Evolutionary conservation across 768 basidiomycete genomes (phyloP), one percentile per base, ranked within the genome.

Genomic region (Lactarius deliciosus): DNA sequence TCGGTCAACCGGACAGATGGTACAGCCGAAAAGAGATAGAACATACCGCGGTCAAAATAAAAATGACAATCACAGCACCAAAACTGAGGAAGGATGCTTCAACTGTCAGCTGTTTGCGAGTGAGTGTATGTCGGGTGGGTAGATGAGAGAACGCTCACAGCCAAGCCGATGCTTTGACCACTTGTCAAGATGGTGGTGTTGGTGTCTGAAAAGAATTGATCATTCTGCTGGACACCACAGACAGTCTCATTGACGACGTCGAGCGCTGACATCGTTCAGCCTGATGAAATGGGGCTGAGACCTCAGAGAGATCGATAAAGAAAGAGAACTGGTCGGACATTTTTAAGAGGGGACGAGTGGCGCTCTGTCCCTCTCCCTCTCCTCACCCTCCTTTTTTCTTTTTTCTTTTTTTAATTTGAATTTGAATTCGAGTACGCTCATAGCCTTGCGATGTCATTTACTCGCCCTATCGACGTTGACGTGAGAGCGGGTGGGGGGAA

Each of bases 161-260:
- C 75, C 54, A 79, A 69, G 4, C 76, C 78, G 60, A 79, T 78
- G 75, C 10, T 77, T 55, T 79, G 69, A 13, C 75, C 76, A 6
- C 75, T 73, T 7, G 74, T 76, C 38, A 78, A 65, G 59, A 75
- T 77, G 22, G 20, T 20, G 34, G 34, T 1, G 20, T 40, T n/a
- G 15, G 43, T 3, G 20, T 47, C 1, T 20, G 36, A 20, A 32
- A 45, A 18, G 8, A 22, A 50, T 2, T 5, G 15, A 4, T 20
- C 3, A n/a, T 41, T 43, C 28, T 34, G 18, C 36, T 61, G 43
- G 8, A 13, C 63, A 41, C 9, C 57, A 53, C 53, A 38, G 28
- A 41, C 11, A n/a, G 62, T 63, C 50, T n/a, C 62, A 13, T 56
- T 41, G 50, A 45, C 38, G 5, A 34, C 38, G 16, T 36, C 25